Evolutionary conservation across 2,329 filamentous ascomycete species (phyloP), one percentile per base, ranked within the genome.

Genomic region (Neofusicoccum laricinum): DNA sequence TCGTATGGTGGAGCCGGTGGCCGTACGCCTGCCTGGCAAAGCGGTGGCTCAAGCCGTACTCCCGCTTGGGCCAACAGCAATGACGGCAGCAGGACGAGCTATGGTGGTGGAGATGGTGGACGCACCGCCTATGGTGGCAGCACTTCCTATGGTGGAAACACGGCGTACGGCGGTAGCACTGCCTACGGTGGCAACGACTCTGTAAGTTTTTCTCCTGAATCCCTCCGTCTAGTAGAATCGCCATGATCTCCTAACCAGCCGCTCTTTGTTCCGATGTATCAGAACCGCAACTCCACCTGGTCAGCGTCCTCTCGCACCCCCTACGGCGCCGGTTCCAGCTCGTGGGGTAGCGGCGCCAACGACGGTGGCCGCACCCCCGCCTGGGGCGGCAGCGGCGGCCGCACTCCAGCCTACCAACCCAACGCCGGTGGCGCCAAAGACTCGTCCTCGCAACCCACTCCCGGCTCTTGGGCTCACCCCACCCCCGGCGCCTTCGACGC

Each of bases 341-440:
- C 73, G 72, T 38, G 73, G 69, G 15, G 87, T 87, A 49, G 65
- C 41, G 66, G 66, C 19, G 91, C 90, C 71, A 86, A 84, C 63
- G 83, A 85, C 64, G 89, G 89, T 7, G 88, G 86, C n/a, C 89
- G 93, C 76, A 96, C 92, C 0, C 93, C 93, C 2, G 88, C 86
- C 65, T 71, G 74, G 14, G 72, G 72, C 63, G 69, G 73, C 25
- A 73, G 71, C 49, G 68, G 68, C 17, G 67, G 73, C 25, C 71
- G 71, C 40, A 72, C 34, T 15, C 4, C 15, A 11, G 21, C 34
- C 50, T 34, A 55, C 19, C 19, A n/a, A 1, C 25, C 25, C 41
- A 36, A 36, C 50, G 25, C 50, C 50, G 19, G 15, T 30, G 25
- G 14, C 58, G 43, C 74, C 73, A 12, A 77, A 73, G 30, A 46